A percentile compares a stretch with the other conserved stretches of the same genome.
phyloP scores from a whole-genome alignment of 1,284 basidiomycete species.

The Moesziomyces sp. region DNA sequence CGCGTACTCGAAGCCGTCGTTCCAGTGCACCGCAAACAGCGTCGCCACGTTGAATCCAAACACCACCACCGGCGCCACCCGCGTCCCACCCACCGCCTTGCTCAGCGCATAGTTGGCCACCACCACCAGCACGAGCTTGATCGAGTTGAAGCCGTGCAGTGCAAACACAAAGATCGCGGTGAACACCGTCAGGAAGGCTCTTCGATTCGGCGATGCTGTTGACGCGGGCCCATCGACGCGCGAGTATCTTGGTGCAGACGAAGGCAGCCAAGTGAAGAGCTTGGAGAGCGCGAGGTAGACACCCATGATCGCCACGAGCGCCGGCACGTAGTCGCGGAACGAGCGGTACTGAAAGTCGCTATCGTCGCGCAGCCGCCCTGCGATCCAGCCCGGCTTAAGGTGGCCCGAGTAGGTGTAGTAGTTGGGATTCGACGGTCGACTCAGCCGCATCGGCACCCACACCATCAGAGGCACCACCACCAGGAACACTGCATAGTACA shows the following conservation, averaged over 20 bases:
- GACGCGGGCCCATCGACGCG: constrained; percentile 4
- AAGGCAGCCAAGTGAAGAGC: constrained; percentile 46
- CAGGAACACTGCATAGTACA: constrained; percentile 78
- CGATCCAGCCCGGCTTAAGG: constrained; percentile 74
- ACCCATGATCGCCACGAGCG: constrained; percentile 59
- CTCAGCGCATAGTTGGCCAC: constrained; percentile 77
- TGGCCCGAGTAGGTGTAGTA: constrained; percentile 75
- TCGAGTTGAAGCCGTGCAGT: constrained; percentile 84
- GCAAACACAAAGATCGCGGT: constrained; percentile 78
- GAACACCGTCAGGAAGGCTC: constrained; percentile 71
- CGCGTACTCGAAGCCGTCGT: constrained; percentile 80
- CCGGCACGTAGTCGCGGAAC: constrained; percentile 66
- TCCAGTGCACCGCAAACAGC: constrained; percentile 82
- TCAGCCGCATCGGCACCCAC: constrained; percentile 82
- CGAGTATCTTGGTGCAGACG: constrained; percentile 11
- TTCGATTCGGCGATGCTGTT: constrained; percentile 70
- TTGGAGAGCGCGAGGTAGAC: constrained; percentile 61
- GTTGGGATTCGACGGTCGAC: constrained; percentile 79
- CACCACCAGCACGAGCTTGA: constrained; percentile 83
- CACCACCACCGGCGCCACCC: constrained; percentile 72
- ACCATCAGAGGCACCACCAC: constrained; percentile 80
- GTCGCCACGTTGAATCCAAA: constrained; percentile 82
- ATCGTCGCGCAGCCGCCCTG: constrained; percentile 68
- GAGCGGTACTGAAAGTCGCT: constrained; percentile 69
- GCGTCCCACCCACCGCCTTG: constrained; percentile 29